Conservation (phyloP, 257 asterid genomes). For the Cynanchum wilfordii region DNA sequence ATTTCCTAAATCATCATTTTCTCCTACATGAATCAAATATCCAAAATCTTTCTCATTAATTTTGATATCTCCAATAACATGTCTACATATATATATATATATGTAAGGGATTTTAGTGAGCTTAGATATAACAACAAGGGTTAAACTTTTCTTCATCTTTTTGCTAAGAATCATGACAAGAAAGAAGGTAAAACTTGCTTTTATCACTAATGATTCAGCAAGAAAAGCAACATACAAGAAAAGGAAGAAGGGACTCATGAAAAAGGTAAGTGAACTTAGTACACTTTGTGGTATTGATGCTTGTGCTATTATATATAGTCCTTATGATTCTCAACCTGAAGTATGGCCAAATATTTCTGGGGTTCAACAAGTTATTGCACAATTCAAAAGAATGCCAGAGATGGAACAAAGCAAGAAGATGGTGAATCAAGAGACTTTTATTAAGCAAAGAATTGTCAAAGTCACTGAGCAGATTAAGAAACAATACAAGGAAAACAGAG, state of each 20-base stretch:
- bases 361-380: slow-evolving; percentile 34
- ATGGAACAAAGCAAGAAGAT: slow-evolving; percentile 22
- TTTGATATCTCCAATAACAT: not conserved
- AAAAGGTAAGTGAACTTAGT: slow-evolving; percentile 65
- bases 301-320: slow-evolving; percentile 61
- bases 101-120: no score
- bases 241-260: slow-evolving; percentile 63
- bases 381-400: slow-evolving; percentile 18
- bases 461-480: slow-evolving; percentile 14
- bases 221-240: slow-evolving; percentile 69
- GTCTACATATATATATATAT: not conserved
- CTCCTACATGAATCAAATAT: not conserved
- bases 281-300: slow-evolving; percentile 66
- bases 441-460: slow-evolving; percentile 18
- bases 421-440: slow-evolving; percentile 16
- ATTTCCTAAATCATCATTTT: not conserved
- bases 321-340: slow-evolving; percentile 53
- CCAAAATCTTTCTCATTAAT: not conserved
- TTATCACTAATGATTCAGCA: slow-evolving; percentile 54
- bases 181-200: slow-evolving; percentile 70
- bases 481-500: slow-evolving; percentile 11
- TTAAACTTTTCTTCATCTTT: not conserved
- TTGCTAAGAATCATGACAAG: slow-evolving; percentile 40
- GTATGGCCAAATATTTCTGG: slow-evolving; percentile 54
- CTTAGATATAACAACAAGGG: not conserved